These are phyloP conservation scores for Amaranthus tricolor DNA, from an alignment of 179 eudicot species.

Conservation along the genomic window DNA sequence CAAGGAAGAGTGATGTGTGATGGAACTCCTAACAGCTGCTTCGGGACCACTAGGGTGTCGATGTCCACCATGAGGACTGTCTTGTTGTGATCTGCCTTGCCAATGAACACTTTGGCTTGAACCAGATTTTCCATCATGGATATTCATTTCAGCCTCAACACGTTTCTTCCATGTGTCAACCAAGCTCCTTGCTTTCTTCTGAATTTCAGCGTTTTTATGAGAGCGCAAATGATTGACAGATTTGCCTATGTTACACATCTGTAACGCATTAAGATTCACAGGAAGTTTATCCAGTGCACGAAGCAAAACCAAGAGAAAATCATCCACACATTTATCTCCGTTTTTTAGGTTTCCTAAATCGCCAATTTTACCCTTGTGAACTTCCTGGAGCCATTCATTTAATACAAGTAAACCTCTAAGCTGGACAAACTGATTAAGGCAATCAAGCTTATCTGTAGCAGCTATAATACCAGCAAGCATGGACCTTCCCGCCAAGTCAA, in stretches of 20 bases:
- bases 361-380: constrained; percentile 41
- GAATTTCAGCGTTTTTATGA: constrained; percentile 40
- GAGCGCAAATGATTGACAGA: constrained; percentile 43
- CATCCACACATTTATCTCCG: constrained; percentile 38
- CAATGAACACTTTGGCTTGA: constrained; percentile 33
- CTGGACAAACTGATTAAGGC: constrained; percentile 44
- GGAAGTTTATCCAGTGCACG: constrained; percentile 51
- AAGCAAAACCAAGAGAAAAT: constrained; percentile 41
- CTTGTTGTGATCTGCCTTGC: constrained; percentile 31
- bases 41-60: constrained; percentile 27
- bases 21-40: constrained; percentile 30
- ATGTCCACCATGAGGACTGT: constrained; percentile 34
- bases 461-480: constrained; percentile 43
- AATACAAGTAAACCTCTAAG: constrained; percentile 39
- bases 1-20: constrained; percentile 25
- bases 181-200: constrained; percentile 45
- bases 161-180: constrained; percentile 50
- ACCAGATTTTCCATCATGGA: constrained; percentile 28
- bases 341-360: constrained; percentile 26
- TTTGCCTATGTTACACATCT: constrained; percentile 46
- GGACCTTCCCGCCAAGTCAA: constrained; percentile 34
- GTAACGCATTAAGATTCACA: constrained; percentile 41
- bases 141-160: constrained; percentile 44
- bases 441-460: constrained; percentile 41
- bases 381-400: constrained; percentile 50